A percentile compares a stretch with the other conserved stretches of the same genome.
Evolutionary conservation across 2,329 filamentous ascomycete species (phyloP).

Genomic region (Cladophialophora carrionii): DNA sequence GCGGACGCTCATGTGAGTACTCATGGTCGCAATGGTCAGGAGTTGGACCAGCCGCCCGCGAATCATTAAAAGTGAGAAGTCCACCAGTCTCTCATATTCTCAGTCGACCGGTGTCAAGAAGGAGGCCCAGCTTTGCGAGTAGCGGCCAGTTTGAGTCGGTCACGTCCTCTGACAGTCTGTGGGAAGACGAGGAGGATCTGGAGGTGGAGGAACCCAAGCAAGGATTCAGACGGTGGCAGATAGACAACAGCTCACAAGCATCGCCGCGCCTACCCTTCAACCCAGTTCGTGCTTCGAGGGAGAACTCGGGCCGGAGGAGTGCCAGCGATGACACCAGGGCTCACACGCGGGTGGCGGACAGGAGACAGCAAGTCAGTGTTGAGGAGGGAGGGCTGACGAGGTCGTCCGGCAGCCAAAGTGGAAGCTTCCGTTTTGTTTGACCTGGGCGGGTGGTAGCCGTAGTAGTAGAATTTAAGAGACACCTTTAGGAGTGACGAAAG

Average conservation of each 20-base stretch:
- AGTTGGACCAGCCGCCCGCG: conserved; percentile 16
- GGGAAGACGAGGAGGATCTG: conserved; percentile 36
- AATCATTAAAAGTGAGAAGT: not conserved
- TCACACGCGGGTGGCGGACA: conserved; percentile 35
- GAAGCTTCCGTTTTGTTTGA: conserved; percentile 43
- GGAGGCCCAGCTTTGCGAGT: conserved; percentile 24
- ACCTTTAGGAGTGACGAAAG: not conserved
- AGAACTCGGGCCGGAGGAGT: conserved; percentile 28
- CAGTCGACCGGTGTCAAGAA: conserved; percentile 6
- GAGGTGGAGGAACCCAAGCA: conserved; percentile 36
- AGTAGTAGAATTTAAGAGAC: not conserved
- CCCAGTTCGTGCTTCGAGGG: conserved; percentile 29
- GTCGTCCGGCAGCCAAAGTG: conserved; percentile 39
- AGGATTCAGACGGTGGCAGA: conserved; percentile 38
- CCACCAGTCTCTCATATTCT: conserved; percentile 1
- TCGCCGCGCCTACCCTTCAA: conserved; percentile 22
- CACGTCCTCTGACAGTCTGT: conserved; percentile 27
- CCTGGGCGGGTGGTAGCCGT: not conserved
- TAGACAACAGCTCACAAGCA: conserved; percentile 19
- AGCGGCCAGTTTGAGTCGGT: conserved; percentile 34
- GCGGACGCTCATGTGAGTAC: conserved; percentile 9
- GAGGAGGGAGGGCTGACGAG: conserved; percentile 33
- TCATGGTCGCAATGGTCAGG: conserved; percentile 29
- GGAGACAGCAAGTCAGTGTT: conserved; percentile 33
- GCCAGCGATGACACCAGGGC: not conserved